Evolutionary conservation across 148 eudicot genomes (phyloP).

Genomic region (Rhododendron simsii): DNA sequence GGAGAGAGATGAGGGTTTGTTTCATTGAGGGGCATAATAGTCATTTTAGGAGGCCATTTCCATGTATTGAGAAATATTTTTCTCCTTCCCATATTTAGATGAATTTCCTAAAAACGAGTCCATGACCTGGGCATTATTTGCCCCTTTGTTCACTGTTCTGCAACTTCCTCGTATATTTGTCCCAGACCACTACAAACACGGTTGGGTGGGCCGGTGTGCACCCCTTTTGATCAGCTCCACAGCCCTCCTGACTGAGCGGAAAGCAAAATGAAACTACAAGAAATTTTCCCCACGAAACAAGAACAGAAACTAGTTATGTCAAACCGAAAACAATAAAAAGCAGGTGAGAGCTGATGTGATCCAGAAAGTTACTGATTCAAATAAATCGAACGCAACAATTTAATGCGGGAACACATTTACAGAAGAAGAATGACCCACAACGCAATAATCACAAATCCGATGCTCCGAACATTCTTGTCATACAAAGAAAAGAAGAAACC

Average conservation of each 20-base stretch:
- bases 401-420: background rate
- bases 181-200: background rate
- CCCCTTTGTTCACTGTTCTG: too few relatives aligned
- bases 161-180: too few relatives aligned
- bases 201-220: background rate
- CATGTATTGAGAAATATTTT: too few relatives aligned
- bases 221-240: background rate
- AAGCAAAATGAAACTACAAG: background rate
- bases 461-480: background rate
- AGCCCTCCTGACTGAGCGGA: background rate
- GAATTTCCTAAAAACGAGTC: too few relatives aligned
- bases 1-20: too few relatives aligned
- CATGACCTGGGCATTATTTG: too few relatives aligned
- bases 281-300: background rate
- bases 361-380: background rate
- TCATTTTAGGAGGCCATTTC: too few relatives aligned
- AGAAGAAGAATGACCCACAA: background rate
- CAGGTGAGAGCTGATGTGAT: background rate
- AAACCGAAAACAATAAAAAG: background rate
- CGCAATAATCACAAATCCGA: background rate
- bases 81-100: too few relatives aligned
- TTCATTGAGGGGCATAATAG: too few relatives aligned
- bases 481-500: background rate
- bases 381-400: background rate
- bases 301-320: background rate